phyloP scores from a whole-genome alignment of 1,284 basidiomycete species.

The Malassezia sp. region DNA sequence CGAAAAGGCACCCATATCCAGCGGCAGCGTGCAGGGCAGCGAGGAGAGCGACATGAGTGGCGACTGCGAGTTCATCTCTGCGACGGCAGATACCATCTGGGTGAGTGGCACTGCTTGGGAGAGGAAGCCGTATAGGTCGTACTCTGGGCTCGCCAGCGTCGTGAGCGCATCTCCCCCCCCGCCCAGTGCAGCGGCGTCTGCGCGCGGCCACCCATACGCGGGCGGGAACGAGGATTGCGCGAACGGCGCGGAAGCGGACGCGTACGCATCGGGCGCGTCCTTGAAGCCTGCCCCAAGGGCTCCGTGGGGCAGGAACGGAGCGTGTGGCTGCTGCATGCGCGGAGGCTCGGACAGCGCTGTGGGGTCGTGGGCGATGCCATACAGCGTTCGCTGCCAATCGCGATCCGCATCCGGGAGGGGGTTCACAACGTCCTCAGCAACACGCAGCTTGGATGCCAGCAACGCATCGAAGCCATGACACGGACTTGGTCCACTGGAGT shows the following conservation, averaged over 20 bases:
- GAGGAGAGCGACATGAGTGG: background rate
- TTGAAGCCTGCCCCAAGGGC: no score
- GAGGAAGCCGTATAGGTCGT: slow-evolving; percentile 9
- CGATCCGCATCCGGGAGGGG: slow-evolving; percentile 7
- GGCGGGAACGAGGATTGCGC: no score
- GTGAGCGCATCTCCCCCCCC: no score
- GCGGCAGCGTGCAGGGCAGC: slow-evolving; percentile 6
- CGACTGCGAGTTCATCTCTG: background rate
- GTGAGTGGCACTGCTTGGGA: slow-evolving; percentile 8
- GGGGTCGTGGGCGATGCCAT: slow-evolving; percentile 4
- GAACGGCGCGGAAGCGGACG: no score
- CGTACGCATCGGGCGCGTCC: no score
- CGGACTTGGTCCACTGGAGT: no score
- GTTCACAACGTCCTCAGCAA: slow-evolving; percentile 8
- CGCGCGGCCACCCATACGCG: no score
- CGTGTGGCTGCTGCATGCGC: no score
- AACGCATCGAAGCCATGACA: slow-evolving; percentile 9
- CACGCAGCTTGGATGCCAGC: background rate
- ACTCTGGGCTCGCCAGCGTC: background rate
- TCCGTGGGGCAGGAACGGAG: no score
- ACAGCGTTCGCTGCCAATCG: slow-evolving; percentile 1
- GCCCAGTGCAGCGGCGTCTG: no score
- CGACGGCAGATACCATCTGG: background rate
- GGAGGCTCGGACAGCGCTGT: background rate
- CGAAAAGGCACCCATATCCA: no score